Conservation (phyloP, 768 basidiomycete species). For the Xerocomus potaroensis region DNA sequence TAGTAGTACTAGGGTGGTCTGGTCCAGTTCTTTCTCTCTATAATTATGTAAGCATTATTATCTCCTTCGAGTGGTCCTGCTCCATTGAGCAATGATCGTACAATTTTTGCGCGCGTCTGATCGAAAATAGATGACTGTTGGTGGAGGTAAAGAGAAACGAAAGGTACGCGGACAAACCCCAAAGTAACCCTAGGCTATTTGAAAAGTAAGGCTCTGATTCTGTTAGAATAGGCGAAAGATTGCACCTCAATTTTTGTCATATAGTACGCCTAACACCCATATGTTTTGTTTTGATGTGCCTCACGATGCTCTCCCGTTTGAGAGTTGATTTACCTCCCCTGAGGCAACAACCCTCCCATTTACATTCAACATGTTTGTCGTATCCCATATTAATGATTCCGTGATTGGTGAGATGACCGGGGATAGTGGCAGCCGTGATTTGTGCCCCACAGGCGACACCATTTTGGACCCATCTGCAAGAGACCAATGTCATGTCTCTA, state of each 20-base stretch:
- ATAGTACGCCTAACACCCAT: slow-evolving; percentile 1
- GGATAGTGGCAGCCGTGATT: background rate
- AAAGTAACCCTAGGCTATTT: too few relatives aligned
- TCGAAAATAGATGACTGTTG: too few relatives aligned
- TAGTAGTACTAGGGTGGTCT: too few relatives aligned
- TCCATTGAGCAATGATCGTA: too few relatives aligned
- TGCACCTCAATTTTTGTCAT: background rate
- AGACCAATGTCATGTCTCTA: background rate
- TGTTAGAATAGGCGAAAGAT: too few relatives aligned
- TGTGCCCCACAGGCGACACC: background rate
- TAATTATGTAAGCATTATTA: too few relatives aligned
- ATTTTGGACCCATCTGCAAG: slow-evolving; percentile 11
- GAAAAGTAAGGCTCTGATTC: too few relatives aligned
- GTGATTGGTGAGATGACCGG: slow-evolving; percentile 13
- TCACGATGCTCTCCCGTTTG: slow-evolving; percentile 15
- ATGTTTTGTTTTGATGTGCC: slow-evolving; percentile 17
- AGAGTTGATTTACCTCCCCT: background rate
- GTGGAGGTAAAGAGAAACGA: too few relatives aligned
- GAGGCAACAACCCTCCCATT: slow-evolving; percentile 9
- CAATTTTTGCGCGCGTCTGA: too few relatives aligned
- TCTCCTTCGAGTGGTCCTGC: too few relatives aligned
- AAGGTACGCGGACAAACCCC: too few relatives aligned
- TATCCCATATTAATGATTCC: background rate
- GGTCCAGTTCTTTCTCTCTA: too few relatives aligned
- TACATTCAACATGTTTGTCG: background rate